phyloP scores from a whole-genome alignment of 495 filamentous ascomycete genomes.

The Lophiostoma macrostomum region DNA sequence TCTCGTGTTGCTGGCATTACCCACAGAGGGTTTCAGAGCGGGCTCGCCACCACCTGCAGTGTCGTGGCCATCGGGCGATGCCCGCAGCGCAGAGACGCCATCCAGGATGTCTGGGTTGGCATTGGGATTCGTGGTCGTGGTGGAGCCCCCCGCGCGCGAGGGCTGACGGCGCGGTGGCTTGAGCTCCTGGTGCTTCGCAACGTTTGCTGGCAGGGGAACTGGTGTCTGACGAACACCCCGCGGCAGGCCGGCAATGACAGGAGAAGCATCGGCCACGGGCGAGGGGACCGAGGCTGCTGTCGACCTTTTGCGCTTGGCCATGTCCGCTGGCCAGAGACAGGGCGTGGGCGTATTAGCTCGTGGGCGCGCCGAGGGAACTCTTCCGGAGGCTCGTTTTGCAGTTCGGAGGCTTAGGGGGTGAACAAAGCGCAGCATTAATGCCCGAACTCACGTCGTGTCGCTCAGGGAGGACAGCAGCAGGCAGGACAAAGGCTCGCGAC shows the following conservation, averaged over 20 bases:
- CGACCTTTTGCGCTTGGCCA: conserved; percentile 35
- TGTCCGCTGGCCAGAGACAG: conserved; percentile 7
- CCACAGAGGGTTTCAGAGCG: conserved; percentile 1
- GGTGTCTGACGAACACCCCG: not conserved
- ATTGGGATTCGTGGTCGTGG: conserved; percentile 18
- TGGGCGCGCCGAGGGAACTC: conserved; percentile 1
- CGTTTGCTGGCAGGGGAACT: conserved; percentile 16
- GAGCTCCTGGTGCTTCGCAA: conserved; percentile 10
- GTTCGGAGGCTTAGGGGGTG: conserved; percentile 7
- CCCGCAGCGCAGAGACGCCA: conserved; percentile 14
- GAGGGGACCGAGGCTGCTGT: conserved; percentile 11
- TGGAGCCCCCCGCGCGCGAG: conserved; percentile 6
- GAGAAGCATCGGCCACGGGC: not conserved
- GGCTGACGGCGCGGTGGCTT: conserved; percentile 16
- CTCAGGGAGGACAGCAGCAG: not conserved
- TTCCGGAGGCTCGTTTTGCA: conserved; percentile 10
- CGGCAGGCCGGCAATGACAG: conserved; percentile 4
- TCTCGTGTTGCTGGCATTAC: conserved; percentile 1
- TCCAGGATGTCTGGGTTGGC: conserved; percentile 28
- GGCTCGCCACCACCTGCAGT: conserved; percentile 1
- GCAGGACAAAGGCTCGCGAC: not conserved
- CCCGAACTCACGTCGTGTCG: conserved; percentile 5
- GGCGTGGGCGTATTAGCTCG: not conserved
- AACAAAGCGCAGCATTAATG: conserved; percentile 25
- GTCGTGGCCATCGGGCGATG: conserved; percentile 26